Percentiles rank a stretch among this genome's conserved stretches.
Evolutionary conservation across 1,139 yeast genomes (phyloP).

Genomic region (Magnusiomyces sp.): DNA sequence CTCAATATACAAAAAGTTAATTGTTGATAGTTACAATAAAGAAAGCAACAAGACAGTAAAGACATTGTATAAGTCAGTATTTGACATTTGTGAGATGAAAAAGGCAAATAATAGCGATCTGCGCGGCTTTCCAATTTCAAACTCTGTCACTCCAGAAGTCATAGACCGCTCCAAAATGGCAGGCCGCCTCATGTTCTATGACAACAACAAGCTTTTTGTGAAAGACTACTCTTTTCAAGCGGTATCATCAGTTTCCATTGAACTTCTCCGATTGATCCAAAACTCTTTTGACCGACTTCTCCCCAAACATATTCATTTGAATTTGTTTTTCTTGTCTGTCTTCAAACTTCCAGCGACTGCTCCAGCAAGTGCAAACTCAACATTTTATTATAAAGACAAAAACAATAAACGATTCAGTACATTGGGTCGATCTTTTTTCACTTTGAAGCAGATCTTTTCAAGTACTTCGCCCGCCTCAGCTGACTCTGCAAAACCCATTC

Average conservation of each 20-base stretch:
- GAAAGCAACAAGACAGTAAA: conserved; percentile 7
- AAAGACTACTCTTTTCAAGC: not conserved
- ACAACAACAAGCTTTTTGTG: too few relatives aligned
- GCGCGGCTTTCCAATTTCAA: too few relatives aligned
- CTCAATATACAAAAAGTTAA: conserved; percentile 4
- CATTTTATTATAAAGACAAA: not conserved
- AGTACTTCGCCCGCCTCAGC: not conserved
- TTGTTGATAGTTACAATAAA: conserved; percentile 1
- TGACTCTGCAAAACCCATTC: not conserved
- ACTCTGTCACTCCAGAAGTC: too few relatives aligned
- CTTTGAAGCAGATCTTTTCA: not conserved
- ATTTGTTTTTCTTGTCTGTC: conserved; percentile 7
- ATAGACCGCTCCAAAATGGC: too few relatives aligned
- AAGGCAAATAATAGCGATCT: not conserved
- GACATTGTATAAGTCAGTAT: conserved; percentile 4
- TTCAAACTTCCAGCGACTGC: conserved; percentile 11
- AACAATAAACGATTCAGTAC: not conserved
- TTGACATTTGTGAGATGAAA: not conserved
- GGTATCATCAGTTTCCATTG: conserved; percentile 1
- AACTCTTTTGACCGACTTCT: conserved; percentile 9
- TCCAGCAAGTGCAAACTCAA: not conserved
- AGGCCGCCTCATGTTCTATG: too few relatives aligned
- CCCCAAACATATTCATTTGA: conserved; percentile 9
- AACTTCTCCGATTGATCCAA: conserved; percentile 8
- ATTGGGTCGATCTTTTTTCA: not conserved